Evolutionary conservation across 2,329 filamentous ascomycete genomes (phyloP), one percentile per base, ranked within the genome.

Genomic region (Polytolypa hystricis): DNA sequence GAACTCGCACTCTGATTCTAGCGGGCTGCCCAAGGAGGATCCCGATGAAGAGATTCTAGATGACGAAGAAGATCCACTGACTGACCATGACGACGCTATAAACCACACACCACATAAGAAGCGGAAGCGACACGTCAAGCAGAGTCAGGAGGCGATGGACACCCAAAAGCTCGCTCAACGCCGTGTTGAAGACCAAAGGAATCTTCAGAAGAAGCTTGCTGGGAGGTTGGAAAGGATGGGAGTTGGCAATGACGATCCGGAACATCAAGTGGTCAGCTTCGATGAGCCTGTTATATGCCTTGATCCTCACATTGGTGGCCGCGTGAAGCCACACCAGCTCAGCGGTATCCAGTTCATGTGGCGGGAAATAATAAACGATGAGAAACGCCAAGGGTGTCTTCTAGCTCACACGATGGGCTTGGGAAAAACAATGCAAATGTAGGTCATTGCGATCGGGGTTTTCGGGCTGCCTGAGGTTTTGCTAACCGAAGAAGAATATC

Each of bases 381-480:
- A 68, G 3, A 62, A 65, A 4, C 68, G 70, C 12, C 78, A 86
- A 56, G 86, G 86, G 2, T 93, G 84, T 52, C 68, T 93, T 9
- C 67, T 94, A 14, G 82, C 86, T 4, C 86, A 94, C 55, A 84
- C 83, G 0, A 94, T 94, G 86, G 87, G 87, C 1, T 62, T 94
- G 2, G 86, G 86, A 11, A 95, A 94, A 62, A 93, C 86, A 0
- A 85, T 93, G 79, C 86, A 94, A 61, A 74, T 85, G 64, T 70
- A 58, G 60, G 65, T 61, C 14, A 7, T 15, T 17, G 10, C 9
- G 23, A 15, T 15, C 11, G 2, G 2, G 4, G 10, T 21, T 28
- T 15, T 29, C 21, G n/a, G n/a, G n/a, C n/a, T n/a, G n/a, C n/a
- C n/a, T n/a, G n/a, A n/a, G n/a, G n/a, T n/a, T n/a, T 25, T 25